Evolutionary conservation across 1,284 basidiomycete species (phyloP), one percentile per base, ranked within the genome.

Genomic region (Anthracocystis panici-leucophaei): DNA sequence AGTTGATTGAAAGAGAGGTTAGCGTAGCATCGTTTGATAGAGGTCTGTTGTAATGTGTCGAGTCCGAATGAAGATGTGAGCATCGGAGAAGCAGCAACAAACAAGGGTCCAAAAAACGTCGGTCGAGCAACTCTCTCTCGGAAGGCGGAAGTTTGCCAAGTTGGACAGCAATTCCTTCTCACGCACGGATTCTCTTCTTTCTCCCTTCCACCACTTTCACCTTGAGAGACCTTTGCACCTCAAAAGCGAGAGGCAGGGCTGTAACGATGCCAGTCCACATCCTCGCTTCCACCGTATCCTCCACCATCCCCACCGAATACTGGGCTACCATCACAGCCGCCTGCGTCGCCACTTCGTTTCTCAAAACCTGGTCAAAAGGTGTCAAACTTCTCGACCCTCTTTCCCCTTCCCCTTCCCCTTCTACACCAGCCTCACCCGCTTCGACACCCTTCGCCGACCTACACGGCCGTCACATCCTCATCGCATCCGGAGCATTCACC

Each of bases 341-440:
- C 0, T 23, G 53, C 8, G 21, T 78, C 12, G 68, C 67, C 29
- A 48, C 74, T 12, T 67, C 65, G 0, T 61, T 78, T 16, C 59
- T 82, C 44, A 78, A 78, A 38, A 71, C 61, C 27, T 82, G 80
- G 80, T 73, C 78, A 1, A 51, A 57, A 9, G 80, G 80, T 11
- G 63, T 65, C 0, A 59, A 70, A 40, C 65, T 82, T 6, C 69
- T 78, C 45, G 78, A 66, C 8, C 65, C 63, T 4, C 62, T 65
- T 14, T 35, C 31, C 1, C 46, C 68, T 5, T 25, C 58, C 10
- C 18, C 42, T 14, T n/a, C 52, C 14, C 12, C 56, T 5, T 51
- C 55, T 6, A 38, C 52, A 1, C 9, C 53, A 33, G 6, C 33
- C 53, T 5, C 57, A 25, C 49, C 33, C 8, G 53, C 1, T 10